A percentile compares a stretch with the other conserved stretches of the same genome.
These are phyloP conservation scores for Diplotaxis tenuifolia DNA, from an alignment of 345 rosid species.

Conservation along the genomic window DNA sequence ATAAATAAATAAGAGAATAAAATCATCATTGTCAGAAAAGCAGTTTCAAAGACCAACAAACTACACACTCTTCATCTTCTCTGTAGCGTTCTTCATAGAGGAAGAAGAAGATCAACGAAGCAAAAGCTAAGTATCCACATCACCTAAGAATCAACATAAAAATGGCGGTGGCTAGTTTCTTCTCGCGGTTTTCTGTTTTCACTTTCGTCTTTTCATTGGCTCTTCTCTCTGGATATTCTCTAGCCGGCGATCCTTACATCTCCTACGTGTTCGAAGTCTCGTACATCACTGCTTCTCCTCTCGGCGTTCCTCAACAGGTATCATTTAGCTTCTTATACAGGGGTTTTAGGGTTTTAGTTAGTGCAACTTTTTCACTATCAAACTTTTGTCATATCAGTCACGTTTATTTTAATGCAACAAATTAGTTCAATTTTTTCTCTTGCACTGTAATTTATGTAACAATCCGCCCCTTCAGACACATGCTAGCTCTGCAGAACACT, in stretches of 20 bases:
- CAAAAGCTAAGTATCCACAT: not conserved
- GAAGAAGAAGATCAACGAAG: not conserved
- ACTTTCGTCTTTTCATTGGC: slow-evolving; percentile 43
- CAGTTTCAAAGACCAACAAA: slow-evolving; percentile 18
- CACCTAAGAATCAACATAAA: not conserved
- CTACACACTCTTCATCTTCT: slow-evolving; percentile 35
- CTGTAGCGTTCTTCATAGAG: not conserved
- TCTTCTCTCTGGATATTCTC: slow-evolving; percentile 46
- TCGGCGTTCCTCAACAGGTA: slow-evolving; percentile 90
- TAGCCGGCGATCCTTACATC: slow-evolving; percentile 64
- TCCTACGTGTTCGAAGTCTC: slow-evolving; percentile 55
- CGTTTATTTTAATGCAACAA: no score
- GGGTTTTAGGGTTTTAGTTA: not conserved
- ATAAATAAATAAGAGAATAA: not conserved
- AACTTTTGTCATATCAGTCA: no score
- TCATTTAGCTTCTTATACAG: not conserved
- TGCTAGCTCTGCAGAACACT: no score
- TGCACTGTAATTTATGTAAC: not conserved
- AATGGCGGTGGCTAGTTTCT: slow-evolving; percentile 20
- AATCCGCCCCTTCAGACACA: no score
- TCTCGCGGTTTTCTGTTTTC: slow-evolving; percentile 30
- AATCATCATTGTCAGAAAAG: slow-evolving; percentile 24
- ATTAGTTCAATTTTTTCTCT: not conserved
- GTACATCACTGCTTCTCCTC: slow-evolving; percentile 75
- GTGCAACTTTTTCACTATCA: not conserved